Evolutionary conservation across 2,329 filamentous ascomycete genomes (phyloP).

Genomic region (Pestalotiopsis sp.): DNA sequence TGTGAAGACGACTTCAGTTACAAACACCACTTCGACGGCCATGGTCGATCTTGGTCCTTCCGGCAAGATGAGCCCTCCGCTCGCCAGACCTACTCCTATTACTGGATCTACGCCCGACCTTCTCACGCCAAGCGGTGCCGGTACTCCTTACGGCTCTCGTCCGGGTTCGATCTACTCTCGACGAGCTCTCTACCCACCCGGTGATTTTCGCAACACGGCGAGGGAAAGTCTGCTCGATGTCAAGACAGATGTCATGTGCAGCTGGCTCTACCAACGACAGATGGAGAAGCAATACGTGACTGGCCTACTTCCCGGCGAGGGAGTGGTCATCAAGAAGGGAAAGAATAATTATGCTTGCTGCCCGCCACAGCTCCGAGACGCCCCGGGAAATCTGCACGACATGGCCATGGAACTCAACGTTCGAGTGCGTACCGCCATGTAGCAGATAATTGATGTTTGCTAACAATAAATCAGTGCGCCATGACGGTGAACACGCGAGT

Average conservation of each 20-base stretch:
- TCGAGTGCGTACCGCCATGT: slow-evolving; percentile 28
- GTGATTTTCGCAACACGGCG: slow-evolving; percentile 43
- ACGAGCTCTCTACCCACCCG: slow-evolving; percentile 38
- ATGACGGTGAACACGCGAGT: slow-evolving; percentile 70
- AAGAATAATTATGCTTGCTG: slow-evolving; percentile 41
- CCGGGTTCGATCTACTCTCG: slow-evolving; percentile 22
- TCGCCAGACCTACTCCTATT: slow-evolving; percentile 15
- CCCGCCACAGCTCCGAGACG: slow-evolving; percentile 39
- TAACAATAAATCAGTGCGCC: slow-evolving; percentile 45
- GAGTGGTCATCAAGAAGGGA: slow-evolving; percentile 42
- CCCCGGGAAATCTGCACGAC: slow-evolving; percentile 37
- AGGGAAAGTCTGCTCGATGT: slow-evolving; percentile 52
- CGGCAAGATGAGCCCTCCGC: slow-evolving; percentile 12
- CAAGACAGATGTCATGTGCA: slow-evolving; percentile 65
- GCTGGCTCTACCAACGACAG: slow-evolving; percentile 65
- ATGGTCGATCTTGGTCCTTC: slow-evolving; percentile 17
- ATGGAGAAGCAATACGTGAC: slow-evolving; percentile 49
- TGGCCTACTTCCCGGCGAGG: slow-evolving; percentile 39
- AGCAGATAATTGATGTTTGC: slow-evolving; percentile 5
- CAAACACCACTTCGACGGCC: slow-evolving; percentile 20
- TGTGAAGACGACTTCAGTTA: slow-evolving; percentile 21
- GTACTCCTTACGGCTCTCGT: slow-evolving; percentile 24
- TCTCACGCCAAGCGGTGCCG: slow-evolving; percentile 16
- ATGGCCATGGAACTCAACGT: slow-evolving; percentile 43
- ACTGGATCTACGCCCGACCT: slow-evolving; percentile 23